A percentile compares a stretch with the other conserved stretches of the same genome.
Evolutionary conservation across 2,329 filamentous ascomycete genomes (phyloP).

Genomic region (Alternaria burnsii): DNA sequence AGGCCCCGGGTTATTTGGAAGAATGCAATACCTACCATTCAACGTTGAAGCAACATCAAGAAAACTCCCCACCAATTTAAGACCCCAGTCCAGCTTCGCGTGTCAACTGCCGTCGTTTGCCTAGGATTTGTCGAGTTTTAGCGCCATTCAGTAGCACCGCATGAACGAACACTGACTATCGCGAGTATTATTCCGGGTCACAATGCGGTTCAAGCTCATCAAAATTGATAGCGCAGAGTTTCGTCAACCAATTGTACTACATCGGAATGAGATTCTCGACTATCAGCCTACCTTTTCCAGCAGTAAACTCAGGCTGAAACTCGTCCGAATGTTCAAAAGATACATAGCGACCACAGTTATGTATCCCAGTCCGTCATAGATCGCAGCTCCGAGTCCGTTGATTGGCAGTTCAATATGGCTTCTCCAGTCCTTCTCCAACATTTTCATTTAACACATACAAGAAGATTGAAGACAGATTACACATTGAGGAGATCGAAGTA

Average conservation of each 20-base stretch:
- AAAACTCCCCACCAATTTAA: constrained; percentile 15
- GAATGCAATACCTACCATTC: constrained; percentile 21
- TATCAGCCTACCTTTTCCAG: constrained; percentile 22
- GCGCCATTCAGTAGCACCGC: constrained; percentile 18
- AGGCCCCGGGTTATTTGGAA: constrained; percentile 17
- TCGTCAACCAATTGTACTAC: constrained; percentile 23
- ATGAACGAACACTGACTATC: constrained; percentile 20
- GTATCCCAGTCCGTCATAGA: constrained; percentile 26
- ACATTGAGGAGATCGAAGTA: constrained; percentile 22
- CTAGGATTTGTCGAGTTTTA: constrained; percentile 4
- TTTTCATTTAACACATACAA: constrained; percentile 42
- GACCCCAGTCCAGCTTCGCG: constrained; percentile 12
- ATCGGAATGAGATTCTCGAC: constrained; percentile 19
- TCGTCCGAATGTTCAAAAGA: constrained; percentile 25
- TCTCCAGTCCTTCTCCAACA: constrained; percentile 18
- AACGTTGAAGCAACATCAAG: constrained; percentile 14
- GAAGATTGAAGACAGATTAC: constrained; percentile 29
- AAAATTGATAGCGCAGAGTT: constrained; percentile 34
- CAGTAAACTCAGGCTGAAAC: constrained; percentile 39
- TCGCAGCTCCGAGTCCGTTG: constrained; percentile 24
- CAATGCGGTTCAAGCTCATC: constrained; percentile 25
- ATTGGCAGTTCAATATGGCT: constrained; percentile 35
- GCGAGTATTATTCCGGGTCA: constrained; percentile 30
- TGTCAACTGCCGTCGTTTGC: constrained; percentile 26
- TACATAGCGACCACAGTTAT: constrained; percentile 23